These are phyloP conservation scores for Dittrichia graveolens DNA, from an alignment of 129 eudicot species.

Conservation along the genomic window DNA sequence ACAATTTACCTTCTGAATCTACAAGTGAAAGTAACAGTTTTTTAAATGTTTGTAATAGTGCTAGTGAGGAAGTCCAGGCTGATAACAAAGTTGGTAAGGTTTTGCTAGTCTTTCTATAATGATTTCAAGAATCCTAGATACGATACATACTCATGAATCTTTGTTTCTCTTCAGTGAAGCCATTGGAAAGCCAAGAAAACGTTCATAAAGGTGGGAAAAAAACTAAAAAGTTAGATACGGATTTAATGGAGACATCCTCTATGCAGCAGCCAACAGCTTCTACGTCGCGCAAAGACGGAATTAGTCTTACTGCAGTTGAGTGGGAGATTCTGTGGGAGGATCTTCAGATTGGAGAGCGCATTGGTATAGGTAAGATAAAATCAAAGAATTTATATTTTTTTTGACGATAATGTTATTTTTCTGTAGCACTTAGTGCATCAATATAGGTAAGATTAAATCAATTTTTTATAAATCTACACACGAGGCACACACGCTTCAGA, in stretches of 20 bases:
- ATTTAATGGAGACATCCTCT: slow-evolving; percentile 25
- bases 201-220: slow-evolving; percentile 16
- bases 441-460: no score
- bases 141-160: slow-evolving; percentile 19
- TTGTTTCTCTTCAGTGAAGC: slow-evolving; percentile 28
- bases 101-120: slow-evolving; percentile 27
- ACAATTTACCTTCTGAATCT: slow-evolving; percentile 31
- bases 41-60: no score
- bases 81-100: slow-evolving; percentile 34
- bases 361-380: slow-evolving; percentile 74
- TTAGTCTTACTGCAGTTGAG: slow-evolving; percentile 57
- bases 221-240: slow-evolving; percentile 15
- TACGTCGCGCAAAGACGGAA: slow-evolving; percentile 35
- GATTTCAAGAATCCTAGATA: slow-evolving; percentile 18
- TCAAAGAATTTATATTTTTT: no score
- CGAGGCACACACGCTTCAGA: no score
- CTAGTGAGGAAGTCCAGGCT: slow-evolving; percentile 23
- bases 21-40: slow-evolving; percentile 22
- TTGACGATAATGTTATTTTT: no score
- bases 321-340: slow-evolving; percentile 94
- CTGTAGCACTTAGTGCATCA: no score
- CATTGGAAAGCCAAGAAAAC: slow-evolving; percentile 24
- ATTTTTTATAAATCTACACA: no score
- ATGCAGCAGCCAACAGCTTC: slow-evolving; percentile 22
- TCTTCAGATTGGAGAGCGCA: slow-evolving; percentile 82